Base-by-base conservation (phyloP, 352 stramenopile genomes). In the Phytophthora nicotianae region DNA sequence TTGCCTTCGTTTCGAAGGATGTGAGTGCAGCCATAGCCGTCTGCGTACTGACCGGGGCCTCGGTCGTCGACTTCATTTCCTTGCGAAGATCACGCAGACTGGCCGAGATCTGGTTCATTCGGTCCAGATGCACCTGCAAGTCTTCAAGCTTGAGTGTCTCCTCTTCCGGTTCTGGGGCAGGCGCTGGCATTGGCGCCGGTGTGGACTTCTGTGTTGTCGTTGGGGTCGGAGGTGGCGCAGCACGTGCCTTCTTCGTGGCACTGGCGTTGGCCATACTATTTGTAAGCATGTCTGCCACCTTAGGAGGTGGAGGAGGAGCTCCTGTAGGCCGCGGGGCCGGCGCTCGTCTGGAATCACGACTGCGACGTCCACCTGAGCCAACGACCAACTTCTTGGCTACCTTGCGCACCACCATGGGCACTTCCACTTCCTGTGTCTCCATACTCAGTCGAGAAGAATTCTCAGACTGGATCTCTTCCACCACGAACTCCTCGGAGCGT, bases 61-160 rank as follows among this genome's bases (percentile, higher is more conserved):
- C 40, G 13, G 70, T 79, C 24, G 81, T 82, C 41, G 75, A 64
- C 19, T 65, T 68, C 59, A 87, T 83, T 46, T 67, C 72, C 7
- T 77, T 68, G 29, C 81, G 74, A 51, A 88, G 65, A 16, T 63
- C 64, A 33, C 65, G 68, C 29, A 91, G 56, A 51, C 57, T 89
- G 35, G 78, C 70, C 17, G 83, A 89, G 46, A 91, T 90, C 62
- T 80, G 69, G 41, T 85, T 88, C 83, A 91, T 91, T 29, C 79
- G 81, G 50, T 91, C 79, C 16, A 91, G 42, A 73, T 91, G 83
- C 11, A 89, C 65, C 54, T 91, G 83, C 38, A 91, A 56, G 41
- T 89, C 77, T 8, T 81, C 72, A 11, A 91, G 53, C 52, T 91
- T 81, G 24, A 89, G 74, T n/a, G 50, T 55, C 7, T 79, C 72